phyloP scores from a whole-genome alignment of 1,284 basidiomycete species.

The Rhodotorula sp. region DNA sequence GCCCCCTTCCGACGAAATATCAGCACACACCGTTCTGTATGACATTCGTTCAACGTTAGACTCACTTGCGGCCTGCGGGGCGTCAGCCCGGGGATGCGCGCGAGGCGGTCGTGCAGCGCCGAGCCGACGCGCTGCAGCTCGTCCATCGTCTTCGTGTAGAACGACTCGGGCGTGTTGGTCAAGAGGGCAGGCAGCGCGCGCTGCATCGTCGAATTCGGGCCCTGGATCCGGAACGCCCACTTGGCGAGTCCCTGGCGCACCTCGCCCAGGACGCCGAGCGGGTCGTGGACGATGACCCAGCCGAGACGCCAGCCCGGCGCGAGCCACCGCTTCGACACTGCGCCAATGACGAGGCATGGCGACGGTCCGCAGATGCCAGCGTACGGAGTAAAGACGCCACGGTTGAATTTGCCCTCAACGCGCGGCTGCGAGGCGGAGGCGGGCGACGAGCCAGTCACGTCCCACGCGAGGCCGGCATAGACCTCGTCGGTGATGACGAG shows the following conservation, averaged over 20 bases:
- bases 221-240: conserved; percentile 47
- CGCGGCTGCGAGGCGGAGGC: conserved; percentile 17
- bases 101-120: conserved; percentile 45
- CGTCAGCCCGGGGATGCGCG: conserved; percentile 47
- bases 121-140: conserved; percentile 48
- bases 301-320: conserved; percentile 52
- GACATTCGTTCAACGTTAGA: no score
- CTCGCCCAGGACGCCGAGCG: conserved; percentile 45
- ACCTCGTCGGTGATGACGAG: conserved; percentile 48
- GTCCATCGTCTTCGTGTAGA: conserved; percentile 48
- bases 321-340: conserved; percentile 53
- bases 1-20: no score
- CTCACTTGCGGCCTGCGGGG: conserved; percentile 47
- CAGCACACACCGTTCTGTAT: no score
- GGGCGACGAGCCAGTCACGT: conserved; percentile 28
- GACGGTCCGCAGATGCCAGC: conserved; percentile 48
- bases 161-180: conserved; percentile 47
- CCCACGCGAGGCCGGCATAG: conserved; percentile 42
- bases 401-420: conserved; percentile 42
- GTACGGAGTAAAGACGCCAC: conserved; percentile 49
- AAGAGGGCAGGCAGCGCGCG: conserved; percentile 50
- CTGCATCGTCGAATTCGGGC: conserved; percentile 51
- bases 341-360: conserved; percentile 51
- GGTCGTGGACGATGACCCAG: conserved; percentile 52
- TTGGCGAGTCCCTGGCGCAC: conserved; percentile 28